phyloP scores from a whole-genome alignment of 2,329 filamentous ascomycete species.

The Phyllosticta citribraziliensis region DNA sequence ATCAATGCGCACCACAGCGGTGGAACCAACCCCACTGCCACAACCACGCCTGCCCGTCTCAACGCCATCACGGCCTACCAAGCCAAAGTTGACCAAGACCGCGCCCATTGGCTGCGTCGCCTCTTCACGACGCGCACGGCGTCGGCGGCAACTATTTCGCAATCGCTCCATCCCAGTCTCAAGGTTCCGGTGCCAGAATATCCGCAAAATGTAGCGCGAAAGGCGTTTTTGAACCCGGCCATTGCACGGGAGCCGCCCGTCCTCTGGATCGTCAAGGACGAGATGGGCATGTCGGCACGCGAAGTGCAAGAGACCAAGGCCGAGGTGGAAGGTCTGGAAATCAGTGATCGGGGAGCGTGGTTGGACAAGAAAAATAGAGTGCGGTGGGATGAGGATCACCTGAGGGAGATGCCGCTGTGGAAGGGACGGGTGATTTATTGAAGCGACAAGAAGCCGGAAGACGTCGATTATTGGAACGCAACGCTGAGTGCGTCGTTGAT shows the following conservation, averaged over 20 bases:
- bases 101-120: background rate
- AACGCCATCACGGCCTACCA: constrained; percentile 1
- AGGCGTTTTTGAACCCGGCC: constrained; percentile 36
- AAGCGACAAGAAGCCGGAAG: background rate
- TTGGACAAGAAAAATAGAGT: constrained; percentile 37
- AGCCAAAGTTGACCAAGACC: background rate
- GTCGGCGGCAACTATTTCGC: constrained; percentile 3
- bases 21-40: background rate
- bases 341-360: constrained; percentile 35
- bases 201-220: constrained; percentile 25
- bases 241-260: constrained; percentile 34
- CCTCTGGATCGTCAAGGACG: constrained; percentile 37
- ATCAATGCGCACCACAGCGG: background rate
- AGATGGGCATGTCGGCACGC: constrained; percentile 32
- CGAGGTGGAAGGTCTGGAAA: constrained; percentile 25
- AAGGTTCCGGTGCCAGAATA: constrained; percentile 6
- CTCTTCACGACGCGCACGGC: constrained; percentile 9
- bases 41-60: background rate
- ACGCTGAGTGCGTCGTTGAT: background rate
- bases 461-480: background rate
- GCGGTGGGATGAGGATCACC: constrained; percentile 33
- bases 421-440: constrained; percentile 28
- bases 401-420: constrained; percentile 35
- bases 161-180: constrained; percentile 4
- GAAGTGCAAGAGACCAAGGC: constrained; percentile 33